A percentile compares a stretch with the other conserved stretches of the same genome.
Conservation (phyloP, 2,329 filamentous ascomycete genomes). For the Phaeosphaeriaceae sp. region DNA sequence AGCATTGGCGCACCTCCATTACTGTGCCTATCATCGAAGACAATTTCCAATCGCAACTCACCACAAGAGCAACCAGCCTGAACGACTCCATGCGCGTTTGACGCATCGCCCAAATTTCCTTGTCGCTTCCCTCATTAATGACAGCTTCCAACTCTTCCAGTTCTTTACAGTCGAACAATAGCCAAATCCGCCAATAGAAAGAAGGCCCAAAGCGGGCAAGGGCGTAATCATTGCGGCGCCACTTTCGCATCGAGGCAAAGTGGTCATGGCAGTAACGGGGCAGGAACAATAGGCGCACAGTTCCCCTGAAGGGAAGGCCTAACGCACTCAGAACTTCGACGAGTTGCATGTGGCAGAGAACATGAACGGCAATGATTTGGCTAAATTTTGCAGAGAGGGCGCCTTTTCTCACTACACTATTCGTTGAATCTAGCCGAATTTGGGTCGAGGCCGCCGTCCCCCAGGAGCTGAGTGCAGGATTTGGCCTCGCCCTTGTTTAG, state of each 20-base stretch:
- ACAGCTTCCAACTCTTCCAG: constrained; percentile 23
- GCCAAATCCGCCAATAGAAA: constrained; percentile 21
- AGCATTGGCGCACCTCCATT: too few species aligned
- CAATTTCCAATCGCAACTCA: constrained; percentile 6
- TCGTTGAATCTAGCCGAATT: too few species aligned
- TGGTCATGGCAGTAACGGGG: constrained; percentile 10
- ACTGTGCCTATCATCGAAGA: too few species aligned
- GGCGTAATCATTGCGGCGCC: constrained; percentile 17
- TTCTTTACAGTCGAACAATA: constrained; percentile 26
- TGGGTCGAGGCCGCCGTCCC: too few species aligned
- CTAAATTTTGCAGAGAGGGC: too few species aligned
- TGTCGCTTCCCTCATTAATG: constrained; percentile 22
- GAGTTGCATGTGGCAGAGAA: constrained; percentile 6
- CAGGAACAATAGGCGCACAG: constrained; percentile 6
- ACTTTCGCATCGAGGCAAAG: constrained; percentile 8
- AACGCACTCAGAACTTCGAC: constrained; percentile 13
- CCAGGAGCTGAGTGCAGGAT: too few species aligned
- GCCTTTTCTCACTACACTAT: too few species aligned
- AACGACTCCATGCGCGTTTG: constrained; percentile 22
- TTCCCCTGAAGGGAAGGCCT: constrained; percentile 7
- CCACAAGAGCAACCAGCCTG: constrained; percentile 24
- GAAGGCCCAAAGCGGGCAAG: constrained; percentile 16
- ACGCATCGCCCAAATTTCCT: constrained; percentile 13
- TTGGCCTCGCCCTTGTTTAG: too few species aligned
- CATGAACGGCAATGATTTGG: too few species aligned